Evolutionary conservation across 768 basidiomycete species (phyloP).

Genomic region (Mycena maculata): DNA sequence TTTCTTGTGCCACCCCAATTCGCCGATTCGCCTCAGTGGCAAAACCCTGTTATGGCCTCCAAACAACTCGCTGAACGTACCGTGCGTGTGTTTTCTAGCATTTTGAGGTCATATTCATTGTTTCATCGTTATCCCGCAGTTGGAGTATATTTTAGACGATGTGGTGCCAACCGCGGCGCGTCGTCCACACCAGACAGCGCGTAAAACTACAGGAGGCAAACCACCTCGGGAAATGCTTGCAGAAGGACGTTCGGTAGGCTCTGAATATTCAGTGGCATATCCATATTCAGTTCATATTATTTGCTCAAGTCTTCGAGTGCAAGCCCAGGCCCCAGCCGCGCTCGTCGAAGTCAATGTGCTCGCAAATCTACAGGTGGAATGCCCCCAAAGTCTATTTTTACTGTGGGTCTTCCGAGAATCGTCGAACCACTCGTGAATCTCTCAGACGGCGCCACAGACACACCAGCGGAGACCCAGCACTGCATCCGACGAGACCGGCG

Average conservation of each 20-base stretch:
- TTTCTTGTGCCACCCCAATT: too few relatives aligned
- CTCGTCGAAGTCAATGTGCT: background rate
- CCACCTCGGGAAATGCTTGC: slow-evolving; percentile 9
- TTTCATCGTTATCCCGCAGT: background rate
- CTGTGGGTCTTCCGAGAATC: background rate
- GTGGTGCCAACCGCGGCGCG: background rate
- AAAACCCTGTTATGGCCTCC: slow-evolving; percentile 2
- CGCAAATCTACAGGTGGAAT: slow-evolving; percentile 19
- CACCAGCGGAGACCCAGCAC: background rate
- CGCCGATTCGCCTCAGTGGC: background rate
- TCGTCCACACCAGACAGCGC: slow-evolving; percentile 23
- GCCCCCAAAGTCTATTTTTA: background rate
- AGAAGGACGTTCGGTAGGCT: background rate
- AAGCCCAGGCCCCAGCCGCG: background rate
- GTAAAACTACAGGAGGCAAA: slow-evolving; percentile 29
- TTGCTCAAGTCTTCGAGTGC: slow-evolving; percentile 2
- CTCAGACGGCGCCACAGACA: background rate
- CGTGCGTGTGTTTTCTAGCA: background rate
- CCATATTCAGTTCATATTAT: background rate
- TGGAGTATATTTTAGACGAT: slow-evolving; percentile 2
- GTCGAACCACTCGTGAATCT: background rate
- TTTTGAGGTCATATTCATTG: background rate
- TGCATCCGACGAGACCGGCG: background rate
- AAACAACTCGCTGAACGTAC: background rate
- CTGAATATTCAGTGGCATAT: background rate